These are phyloP conservation scores for Aspergillus jensenii DNA, from an alignment of 2,329 filamentous ascomycete species.

Conservation along the genomic window DNA sequence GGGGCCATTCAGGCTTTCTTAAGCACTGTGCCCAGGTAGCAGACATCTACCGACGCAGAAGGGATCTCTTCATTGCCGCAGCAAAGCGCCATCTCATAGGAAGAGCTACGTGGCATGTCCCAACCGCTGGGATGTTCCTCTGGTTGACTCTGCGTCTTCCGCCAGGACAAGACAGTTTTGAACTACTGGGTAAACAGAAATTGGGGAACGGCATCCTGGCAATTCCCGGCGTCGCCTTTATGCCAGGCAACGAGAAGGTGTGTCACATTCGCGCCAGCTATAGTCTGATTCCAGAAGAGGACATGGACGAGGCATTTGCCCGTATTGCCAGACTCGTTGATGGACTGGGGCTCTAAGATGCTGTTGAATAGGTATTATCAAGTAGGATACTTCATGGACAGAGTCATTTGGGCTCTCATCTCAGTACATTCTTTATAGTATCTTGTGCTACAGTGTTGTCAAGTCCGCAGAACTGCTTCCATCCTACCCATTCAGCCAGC, in stretches of 20 bases:
- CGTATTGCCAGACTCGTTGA: conserved; percentile 2
- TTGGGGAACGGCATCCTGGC: background rate
- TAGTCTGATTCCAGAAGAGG: conserved; percentile 1
- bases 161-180: background rate
- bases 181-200: background rate
- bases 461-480: too few species aligned
- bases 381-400: too few species aligned
- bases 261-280: conserved; percentile 7
- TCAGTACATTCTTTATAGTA: background rate
- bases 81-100: background rate
- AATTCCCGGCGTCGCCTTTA: background rate
- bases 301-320: conserved; percentile 2
- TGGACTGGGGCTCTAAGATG: background rate
- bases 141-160: conserved; percentile 1
- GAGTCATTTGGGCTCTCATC: too few species aligned
- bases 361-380: too few species aligned
- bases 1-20: background rate
- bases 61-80: conserved; percentile 3
- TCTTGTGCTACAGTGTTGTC: too few species aligned
- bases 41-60: background rate
- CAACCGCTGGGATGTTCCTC: conserved; percentile 9
- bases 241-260: background rate
- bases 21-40: background rate
- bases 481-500: background rate
- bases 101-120: conserved; percentile 1